Evolutionary conservation across 768 basidiomycete genomes (phyloP).

Genomic region (Boletus vermiculosoides): DNA sequence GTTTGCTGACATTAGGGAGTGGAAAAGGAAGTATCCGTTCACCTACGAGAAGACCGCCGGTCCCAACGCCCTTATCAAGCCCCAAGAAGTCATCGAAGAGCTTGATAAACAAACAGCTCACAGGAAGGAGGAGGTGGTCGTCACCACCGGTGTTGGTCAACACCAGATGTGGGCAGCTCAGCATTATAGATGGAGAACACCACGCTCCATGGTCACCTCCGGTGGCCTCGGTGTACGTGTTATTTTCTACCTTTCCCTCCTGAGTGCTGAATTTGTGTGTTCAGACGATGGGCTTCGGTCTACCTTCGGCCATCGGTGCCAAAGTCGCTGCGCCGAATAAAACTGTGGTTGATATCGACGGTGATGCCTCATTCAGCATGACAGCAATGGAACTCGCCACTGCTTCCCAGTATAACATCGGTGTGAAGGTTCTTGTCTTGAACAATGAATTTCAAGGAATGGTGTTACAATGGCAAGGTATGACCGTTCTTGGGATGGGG

Average conservation of each 20-base stretch:
- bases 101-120: constrained; percentile 76
- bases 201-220: constrained; percentile 85
- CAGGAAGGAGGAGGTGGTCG: constrained; percentile 81
- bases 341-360: constrained; percentile 93
- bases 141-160: constrained; percentile 96
- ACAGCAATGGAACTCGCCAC: constrained; percentile 99
- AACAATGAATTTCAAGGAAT: constrained; percentile 99
- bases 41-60: constrained; percentile 64
- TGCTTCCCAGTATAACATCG: constrained; percentile 86
- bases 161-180: constrained; percentile 99
- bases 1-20: constrained; percentile 77
- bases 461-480: constrained; percentile 99
- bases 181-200: constrained; percentile 86
- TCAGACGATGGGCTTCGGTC: constrained; percentile 97
- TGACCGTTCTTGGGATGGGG: constrained; percentile 15
- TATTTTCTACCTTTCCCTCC: background rate
- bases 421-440: constrained; percentile 89
- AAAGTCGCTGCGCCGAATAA: constrained; percentile 95
- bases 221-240: constrained; percentile 87
- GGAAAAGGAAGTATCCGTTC: constrained; percentile 92
- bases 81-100: constrained; percentile 95
- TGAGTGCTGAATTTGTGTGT: background rate
- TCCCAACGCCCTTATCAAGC: constrained; percentile 77
- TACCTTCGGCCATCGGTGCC: constrained; percentile 92
- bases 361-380: constrained; percentile 99